These are phyloP conservation scores for Leishmania tropica DNA, from an alignment of 208 protist genomes.

Conservation along the genomic window DNA sequence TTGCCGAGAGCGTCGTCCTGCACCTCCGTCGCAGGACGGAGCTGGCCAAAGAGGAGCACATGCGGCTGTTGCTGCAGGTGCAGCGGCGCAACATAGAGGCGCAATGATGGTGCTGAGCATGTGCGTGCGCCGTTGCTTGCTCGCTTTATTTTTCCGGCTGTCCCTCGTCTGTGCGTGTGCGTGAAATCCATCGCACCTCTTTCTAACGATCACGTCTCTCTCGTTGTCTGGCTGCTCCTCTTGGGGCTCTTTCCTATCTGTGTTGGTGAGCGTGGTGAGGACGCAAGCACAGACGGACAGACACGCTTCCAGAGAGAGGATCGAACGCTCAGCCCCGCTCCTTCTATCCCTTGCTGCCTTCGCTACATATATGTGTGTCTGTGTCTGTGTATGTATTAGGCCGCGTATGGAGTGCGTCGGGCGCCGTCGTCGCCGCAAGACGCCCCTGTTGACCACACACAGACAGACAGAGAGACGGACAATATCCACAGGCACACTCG, in stretches of 20 bases:
- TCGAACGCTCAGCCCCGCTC: not conserved
- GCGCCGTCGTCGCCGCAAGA: not conserved
- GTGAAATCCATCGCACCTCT: not conserved
- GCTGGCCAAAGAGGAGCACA: conserved; percentile 32
- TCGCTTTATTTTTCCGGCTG: not conserved
- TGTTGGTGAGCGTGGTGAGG: not conserved
- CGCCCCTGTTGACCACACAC: not conserved
- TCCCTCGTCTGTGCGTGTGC: not conserved
- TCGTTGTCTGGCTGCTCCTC: too few relatives aligned
- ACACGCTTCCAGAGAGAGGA: not conserved
- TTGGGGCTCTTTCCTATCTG: not conserved
- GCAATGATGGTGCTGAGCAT: not conserved
- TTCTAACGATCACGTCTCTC: not conserved
- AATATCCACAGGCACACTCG: not conserved
- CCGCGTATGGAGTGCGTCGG: not conserved
- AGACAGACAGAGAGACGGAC: not conserved
- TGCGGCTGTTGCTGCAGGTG: conserved; percentile 39
- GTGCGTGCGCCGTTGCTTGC: not conserved
- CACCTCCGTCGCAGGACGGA: conserved; percentile 36
- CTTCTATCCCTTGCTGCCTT: not conserved
- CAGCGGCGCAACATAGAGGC: conserved; percentile 32
- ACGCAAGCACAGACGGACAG: not conserved
- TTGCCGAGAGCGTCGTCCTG: conserved; percentile 44
- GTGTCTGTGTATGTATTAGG: not conserved
- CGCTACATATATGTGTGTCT: not conserved